These are phyloP conservation scores for Aeschynomene evenia DNA, from an alignment of 306 rosid species.

Conservation along the genomic window DNA sequence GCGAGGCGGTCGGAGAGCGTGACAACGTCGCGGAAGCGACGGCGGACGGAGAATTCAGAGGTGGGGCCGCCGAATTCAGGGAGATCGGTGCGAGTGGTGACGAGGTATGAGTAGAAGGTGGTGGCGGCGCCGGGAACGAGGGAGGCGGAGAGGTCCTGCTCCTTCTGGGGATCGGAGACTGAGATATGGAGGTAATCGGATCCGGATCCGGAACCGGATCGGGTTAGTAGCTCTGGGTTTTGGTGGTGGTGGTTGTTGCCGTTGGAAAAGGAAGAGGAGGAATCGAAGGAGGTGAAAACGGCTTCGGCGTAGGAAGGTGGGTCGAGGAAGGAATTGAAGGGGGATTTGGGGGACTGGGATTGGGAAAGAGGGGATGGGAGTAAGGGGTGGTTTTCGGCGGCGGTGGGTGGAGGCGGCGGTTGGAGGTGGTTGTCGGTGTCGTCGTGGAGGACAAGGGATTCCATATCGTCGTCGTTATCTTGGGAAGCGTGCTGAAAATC, in stretches of 20 bases:
- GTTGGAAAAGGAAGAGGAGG: slow-evolving; percentile 25
- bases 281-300: slow-evolving; percentile 65
- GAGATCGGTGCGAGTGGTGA: slow-evolving; percentile 68
- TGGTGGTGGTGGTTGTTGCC: slow-evolving; percentile 24
- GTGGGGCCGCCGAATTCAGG: slow-evolving; percentile 57
- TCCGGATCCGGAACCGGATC: slow-evolving; percentile 57
- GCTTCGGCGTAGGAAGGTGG: slow-evolving; percentile 75
- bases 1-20: slow-evolving; percentile 76
- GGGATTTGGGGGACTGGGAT: slow-evolving; percentile 10
- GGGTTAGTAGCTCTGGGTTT: slow-evolving; percentile 12
- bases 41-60: slow-evolving; percentile 63
- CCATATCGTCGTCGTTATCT: slow-evolving; percentile 39
- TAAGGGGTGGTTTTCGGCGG: slow-evolving; percentile 39
- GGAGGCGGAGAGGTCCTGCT: slow-evolving; percentile 71
- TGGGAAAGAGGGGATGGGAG: background rate
- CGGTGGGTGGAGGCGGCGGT: slow-evolving; percentile 27
- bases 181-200: slow-evolving; percentile 58
- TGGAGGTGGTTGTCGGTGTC: slow-evolving; percentile 21
- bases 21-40: slow-evolving; percentile 86
- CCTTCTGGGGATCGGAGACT: slow-evolving; percentile 83
- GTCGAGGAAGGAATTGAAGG: slow-evolving; percentile 57
- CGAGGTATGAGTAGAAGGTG: slow-evolving; percentile 62
- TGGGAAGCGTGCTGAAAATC: slow-evolving; percentile 31
- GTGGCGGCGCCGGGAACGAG: slow-evolving; percentile 73
- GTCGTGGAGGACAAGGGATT: slow-evolving; percentile 46